Base-by-base conservation (phyloP, 2,329 filamentous ascomycete genomes). In the Macrophomina tecta region DNA sequence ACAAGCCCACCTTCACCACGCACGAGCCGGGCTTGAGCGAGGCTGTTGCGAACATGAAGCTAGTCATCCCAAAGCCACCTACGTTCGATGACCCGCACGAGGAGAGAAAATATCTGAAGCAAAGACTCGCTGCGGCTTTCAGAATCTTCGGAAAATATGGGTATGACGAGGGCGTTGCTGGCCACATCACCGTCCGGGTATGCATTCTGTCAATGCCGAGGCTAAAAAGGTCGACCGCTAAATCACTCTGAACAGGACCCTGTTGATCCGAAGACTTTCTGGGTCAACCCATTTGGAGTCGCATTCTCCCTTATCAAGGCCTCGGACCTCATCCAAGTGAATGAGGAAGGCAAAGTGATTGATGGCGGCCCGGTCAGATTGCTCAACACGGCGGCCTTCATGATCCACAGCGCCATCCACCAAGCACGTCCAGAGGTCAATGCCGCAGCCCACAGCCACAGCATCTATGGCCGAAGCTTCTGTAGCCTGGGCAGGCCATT, bases 281-380 rank as follows among this genome's bases (percentile, higher is more conserved):
- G 87, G 88, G 86, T 91, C 4, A 90, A 90, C 70, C 89, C 88
- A 0, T 88, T 90, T 66, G 87, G 87, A 11, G 82, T 87, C 1
- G 83, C 86, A 2, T 90, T 89, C 77, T 85, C 84, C 5, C 79
- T 87, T 64, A 85, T 91, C 51, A 89, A 86, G 66, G 82, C 84
- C 0, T 89, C 86, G 0, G 88, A 91, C 69, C 82, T 92, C n/a
- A 90, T 91, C 64, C 86, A 85, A 16, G 89, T 91, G 1, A 82
- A 89, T 70, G 82, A 87, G 61, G 75, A 83, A 0, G 89, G 89
- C 1, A 78, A 86, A 30, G 83, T 91, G 30, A 84, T 91, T 38
- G 89, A 87, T 11, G 89, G 89, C 3, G 89, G 89, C 9, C 71
- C 73, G 53, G 72, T 71, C 34, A 70, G 75, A 23, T 68, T 78